These are phyloP conservation scores for Fusarium tjaetaba DNA, from an alignment of 2,329 filamentous ascomycete species.

Conservation along the genomic window DNA sequence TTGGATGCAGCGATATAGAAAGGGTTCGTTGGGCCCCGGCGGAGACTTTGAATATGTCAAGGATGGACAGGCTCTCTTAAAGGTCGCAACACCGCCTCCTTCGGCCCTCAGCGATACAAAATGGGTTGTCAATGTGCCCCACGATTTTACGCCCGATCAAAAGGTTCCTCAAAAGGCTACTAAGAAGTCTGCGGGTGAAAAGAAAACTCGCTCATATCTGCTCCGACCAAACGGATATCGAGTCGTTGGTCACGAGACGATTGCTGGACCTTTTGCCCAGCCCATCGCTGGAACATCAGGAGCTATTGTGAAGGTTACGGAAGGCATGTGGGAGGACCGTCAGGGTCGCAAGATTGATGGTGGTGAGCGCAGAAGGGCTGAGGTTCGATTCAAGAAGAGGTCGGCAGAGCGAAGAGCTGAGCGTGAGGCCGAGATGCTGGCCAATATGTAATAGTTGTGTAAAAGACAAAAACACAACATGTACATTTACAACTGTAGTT, in stretches of 20 bases:
- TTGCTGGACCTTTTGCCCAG: conserved; percentile 79
- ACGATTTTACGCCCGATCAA: conserved; percentile 50
- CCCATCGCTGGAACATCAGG: conserved; percentile 72
- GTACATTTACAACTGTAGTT: conserved; percentile 46
- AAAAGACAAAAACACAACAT: conserved; percentile 32
- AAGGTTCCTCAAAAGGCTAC: conserved; percentile 37
- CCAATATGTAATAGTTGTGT: conserved; percentile 44
- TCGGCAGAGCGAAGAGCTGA: conserved; percentile 81
- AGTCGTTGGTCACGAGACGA: conserved; percentile 73
- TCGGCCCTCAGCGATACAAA: conserved; percentile 56
- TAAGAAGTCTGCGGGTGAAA: background rate
- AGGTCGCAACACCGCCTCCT: conserved; percentile 55
- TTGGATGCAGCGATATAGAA: conserved; percentile 87
- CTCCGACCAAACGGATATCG: conserved; percentile 61
- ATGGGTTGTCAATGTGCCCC: conserved; percentile 65
- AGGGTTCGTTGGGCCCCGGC: conserved; percentile 80
- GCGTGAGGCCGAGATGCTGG: conserved; percentile 55
- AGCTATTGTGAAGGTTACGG: conserved; percentile 75
- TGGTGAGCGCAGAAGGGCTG: conserved; percentile 87
- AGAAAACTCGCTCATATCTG: conserved; percentile 21
- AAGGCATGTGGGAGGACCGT: conserved; percentile 93
- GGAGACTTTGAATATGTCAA: conserved; percentile 81
- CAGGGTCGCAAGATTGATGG: conserved; percentile 93
- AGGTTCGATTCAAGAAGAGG: conserved; percentile 87
- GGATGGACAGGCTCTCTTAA: conserved; percentile 63